Evolutionary conservation across 345 rosid species (phyloP), one percentile per base, ranked within the genome.

Genomic region (Trapa bicornis): DNA sequence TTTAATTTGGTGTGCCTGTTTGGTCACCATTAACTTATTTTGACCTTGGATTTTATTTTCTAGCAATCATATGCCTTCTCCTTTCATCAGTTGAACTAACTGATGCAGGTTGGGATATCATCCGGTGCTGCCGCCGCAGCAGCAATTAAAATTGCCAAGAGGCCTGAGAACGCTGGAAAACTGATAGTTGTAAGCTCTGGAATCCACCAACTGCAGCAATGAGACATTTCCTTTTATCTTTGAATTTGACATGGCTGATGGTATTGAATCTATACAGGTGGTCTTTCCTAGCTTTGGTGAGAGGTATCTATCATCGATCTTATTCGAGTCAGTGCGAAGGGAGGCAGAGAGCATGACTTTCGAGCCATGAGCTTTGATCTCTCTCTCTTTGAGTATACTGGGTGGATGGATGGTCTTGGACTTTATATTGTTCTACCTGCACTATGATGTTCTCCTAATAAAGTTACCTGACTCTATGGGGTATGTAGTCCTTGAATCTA

Each of bases 41-140:
- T 15, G n/a, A 29, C 56, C 22, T 54, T n/a, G 35, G 60, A 35
- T 5, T 54, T 22, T 17, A 35, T 5, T 54, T 22, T 17, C 35
- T 1, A 54, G 33, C 33, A 54, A 54, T 22, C 8, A 6, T 22
- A n/a, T 35, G 63, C 33, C 10, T 11, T 9, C 32, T 32, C 38
- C 16, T 5, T 32, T 32, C 16, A 58, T 58, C 2, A 58, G 6
- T 29, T 10, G 37, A 39, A 65, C 35, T 12, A 43, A 22, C 47
- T 54, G 16, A 13, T 72, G 64, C 76, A 93, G 97, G 97, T 87
- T 33, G 98, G 98, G 47, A 88, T 93, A 74, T 93, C 97, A 68
- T 93, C 98, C 0, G 98, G 98, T 47, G 97, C 90, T 1, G 96
- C 91, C 3, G 80, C 98, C 0, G 86, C 88, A 0, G 96, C 97